Conservation (phyloP, 441 rosid genomes). For the Hura crepitans region DNA sequence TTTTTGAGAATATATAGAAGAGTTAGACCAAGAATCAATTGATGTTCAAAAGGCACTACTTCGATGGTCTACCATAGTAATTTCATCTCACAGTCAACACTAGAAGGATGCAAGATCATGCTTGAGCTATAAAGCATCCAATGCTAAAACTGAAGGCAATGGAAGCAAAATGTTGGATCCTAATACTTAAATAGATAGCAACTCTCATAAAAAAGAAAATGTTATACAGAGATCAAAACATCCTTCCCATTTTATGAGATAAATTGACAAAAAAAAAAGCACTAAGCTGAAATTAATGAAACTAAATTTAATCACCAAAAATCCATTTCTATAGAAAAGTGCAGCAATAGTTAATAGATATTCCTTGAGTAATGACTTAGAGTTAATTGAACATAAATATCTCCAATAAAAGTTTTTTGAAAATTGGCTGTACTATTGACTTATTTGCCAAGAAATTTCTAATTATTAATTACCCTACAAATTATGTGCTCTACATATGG, state of each 20-base stretch:
- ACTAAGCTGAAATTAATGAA: background rate
- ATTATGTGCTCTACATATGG: no score
- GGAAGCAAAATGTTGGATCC: background rate
- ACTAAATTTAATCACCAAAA: background rate
- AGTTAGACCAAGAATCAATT: no score
- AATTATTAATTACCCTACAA: no score
- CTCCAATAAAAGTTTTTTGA: background rate
- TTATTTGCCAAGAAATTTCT: no score
- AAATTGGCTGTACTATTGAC: no score
- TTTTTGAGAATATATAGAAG: no score
- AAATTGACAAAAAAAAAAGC: background rate
- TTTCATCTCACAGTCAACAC: background rate
- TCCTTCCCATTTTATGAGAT: background rate
- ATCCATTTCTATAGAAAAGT: background rate
- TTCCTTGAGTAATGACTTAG: background rate
- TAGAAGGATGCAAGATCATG: background rate
- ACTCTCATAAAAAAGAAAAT: background rate
- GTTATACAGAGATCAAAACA: background rate
- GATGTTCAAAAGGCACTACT: background rate
- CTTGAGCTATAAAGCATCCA: background rate
- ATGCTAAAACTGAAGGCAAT: background rate
- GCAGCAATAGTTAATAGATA: background rate
- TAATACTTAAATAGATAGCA: background rate
- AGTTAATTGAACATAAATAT: background rate
- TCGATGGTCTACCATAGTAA: background rate